These are phyloP conservation scores for Aspergillus sp. DNA, from an alignment of 2,329 filamentous ascomycete species.

Conservation along the genomic window DNA sequence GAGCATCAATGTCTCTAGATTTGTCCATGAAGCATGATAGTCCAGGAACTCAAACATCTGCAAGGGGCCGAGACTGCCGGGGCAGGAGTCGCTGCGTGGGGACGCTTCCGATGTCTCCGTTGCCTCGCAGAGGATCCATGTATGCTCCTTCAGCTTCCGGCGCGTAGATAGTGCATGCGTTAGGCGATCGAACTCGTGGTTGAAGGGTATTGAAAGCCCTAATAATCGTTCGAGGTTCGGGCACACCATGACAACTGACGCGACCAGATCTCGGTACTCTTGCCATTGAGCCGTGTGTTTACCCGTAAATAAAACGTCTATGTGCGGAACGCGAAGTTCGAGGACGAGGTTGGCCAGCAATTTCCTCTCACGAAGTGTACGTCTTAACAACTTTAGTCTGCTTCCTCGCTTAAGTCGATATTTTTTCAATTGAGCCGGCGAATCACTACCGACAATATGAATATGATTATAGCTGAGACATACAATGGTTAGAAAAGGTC, in stretches of 20 bases:
- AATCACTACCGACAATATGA: conserved; percentile 50
- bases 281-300: conserved; percentile 44
- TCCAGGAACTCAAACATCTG: conserved; percentile 54
- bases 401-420: conserved; percentile 50
- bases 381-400: conserved; percentile 54
- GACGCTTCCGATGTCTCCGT: conserved; percentile 39
- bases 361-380: conserved; percentile 54
- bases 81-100: conserved; percentile 34
- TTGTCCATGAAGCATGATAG: conserved; percentile 53
- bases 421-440: conserved; percentile 46
- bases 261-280: conserved; percentile 53
- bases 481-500: conserved; percentile 10
- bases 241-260: conserved; percentile 59
- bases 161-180: conserved; percentile 58
- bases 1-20: conserved; percentile 55
- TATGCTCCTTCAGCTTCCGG: conserved; percentile 53
- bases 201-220: conserved; percentile 55
- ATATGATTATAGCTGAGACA: conserved; percentile 49
- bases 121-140: conserved; percentile 55
- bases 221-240: conserved; percentile 56
- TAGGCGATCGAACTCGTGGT: conserved; percentile 55
- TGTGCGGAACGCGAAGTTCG: conserved; percentile 54
- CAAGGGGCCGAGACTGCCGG: conserved; percentile 49
- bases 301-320: conserved; percentile 42
- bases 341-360: conserved; percentile 53